A percentile compares a stretch with the other conserved stretches of the same genome.
These are phyloP conservation scores for Phytophthora constricta DNA, from an alignment of 352 stramenopile genomes.

Conservation along the genomic window DNA sequence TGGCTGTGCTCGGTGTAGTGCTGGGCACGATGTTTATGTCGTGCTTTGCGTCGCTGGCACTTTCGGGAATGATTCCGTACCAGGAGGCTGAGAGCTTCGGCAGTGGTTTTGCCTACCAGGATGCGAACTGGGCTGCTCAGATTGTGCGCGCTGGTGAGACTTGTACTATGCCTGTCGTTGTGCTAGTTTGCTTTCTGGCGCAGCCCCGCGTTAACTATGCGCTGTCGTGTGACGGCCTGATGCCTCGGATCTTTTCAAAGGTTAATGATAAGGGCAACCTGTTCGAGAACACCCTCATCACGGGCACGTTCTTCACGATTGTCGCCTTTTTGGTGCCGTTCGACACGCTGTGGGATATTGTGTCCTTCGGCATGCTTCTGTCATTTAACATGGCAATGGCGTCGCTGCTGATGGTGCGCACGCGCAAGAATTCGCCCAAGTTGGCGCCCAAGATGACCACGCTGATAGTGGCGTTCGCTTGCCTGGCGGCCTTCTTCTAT, in stretches of 20 bases:
- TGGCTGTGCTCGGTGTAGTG: conserved; percentile 85
- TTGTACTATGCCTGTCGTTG: conserved; percentile 60
- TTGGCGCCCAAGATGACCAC: conserved; percentile 51
- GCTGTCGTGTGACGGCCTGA: conserved; percentile 92
- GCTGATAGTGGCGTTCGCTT: conserved; percentile 45
- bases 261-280: conserved; percentile 84
- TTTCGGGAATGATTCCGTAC: conserved; percentile 81
- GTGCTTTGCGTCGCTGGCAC: conserved; percentile 80
- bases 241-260: conserved; percentile 91
- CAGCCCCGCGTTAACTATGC: conserved; percentile 94
- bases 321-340: conserved; percentile 84
- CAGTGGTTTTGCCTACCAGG: conserved; percentile 52
- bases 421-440: conserved; percentile 55
- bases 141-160: conserved; percentile 34
- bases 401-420: conserved; percentile 79
- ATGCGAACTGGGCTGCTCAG: conserved; percentile 60
- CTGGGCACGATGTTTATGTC: conserved; percentile 74
- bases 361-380: conserved; percentile 89
- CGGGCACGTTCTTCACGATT: conserved; percentile 66
- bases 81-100: conserved; percentile 48
- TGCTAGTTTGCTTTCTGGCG: conserved; percentile 91
- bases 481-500: conserved; percentile 66
- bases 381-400: conserved; percentile 89
- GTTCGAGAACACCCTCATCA: conserved; percentile 80
- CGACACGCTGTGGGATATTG: conserved; percentile 84